Base-by-base conservation (phyloP, 345 rosid species). In the Hibiscus mutabilis region DNA sequence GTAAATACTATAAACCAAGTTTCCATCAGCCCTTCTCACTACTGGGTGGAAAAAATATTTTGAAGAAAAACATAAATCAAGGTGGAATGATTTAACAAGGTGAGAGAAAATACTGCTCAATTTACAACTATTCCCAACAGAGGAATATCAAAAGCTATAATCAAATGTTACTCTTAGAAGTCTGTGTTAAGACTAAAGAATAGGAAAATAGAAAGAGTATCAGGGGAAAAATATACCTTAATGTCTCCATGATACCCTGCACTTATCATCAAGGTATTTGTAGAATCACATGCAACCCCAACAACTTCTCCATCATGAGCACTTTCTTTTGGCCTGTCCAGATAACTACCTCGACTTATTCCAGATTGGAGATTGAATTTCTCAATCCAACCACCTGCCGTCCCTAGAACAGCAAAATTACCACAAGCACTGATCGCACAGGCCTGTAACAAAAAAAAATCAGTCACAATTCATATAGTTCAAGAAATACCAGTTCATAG, bases 321-420 rank as follows among this genome's bases (percentile, higher is more conserved):
- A 61, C 74, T 75, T 75, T 74, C 76, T 73, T 78, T 87, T 65
- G 83, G 80, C 64, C 21, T 66, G 77, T 95, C 99, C 55, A 84
- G 13, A 73, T 90, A 95, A 73, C 91, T 84, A 68, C 98, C 98
- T 66, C 98, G 88, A 84, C 96, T 89, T 59, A 84, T 79, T 79
- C 99, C 99, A 74, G 99, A 92, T 70, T 95, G 99, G 75, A 95
- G 94, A 66, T 95, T 95, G 80, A 95, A 95, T 66, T 89, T 79
- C 82, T 95, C 99, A 59, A 92, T 87, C 92, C 94, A 95, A 75
- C 99, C 99, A 81, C 97, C 82, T 0, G 90, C 88, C 18, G 97
- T 92, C 74, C 99, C 99, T 0, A 95, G 81, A 72, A 95, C 82
- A 56, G 97, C 94, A 84, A 92, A 92, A 85, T 95, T 90, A 74